phyloP scores from a whole-genome alignment of 2,329 filamentous ascomycete species.

The Xylaria arbuscula region DNA sequence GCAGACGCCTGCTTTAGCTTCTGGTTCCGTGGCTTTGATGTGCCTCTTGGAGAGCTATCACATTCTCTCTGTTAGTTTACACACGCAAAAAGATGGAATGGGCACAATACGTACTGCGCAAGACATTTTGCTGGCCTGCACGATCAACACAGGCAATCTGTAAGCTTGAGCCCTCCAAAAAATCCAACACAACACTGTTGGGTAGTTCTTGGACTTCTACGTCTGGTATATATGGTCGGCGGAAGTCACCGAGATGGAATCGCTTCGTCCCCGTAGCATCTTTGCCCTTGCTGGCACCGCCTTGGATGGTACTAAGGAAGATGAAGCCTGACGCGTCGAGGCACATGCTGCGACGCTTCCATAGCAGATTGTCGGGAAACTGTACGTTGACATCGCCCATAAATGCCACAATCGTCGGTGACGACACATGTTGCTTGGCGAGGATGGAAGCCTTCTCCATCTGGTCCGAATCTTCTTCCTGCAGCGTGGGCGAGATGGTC shows the following conservation, averaged over 20 bases:
- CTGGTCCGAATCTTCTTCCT: constrained; percentile 60
- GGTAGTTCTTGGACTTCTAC: constrained; percentile 93
- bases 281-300: constrained; percentile 65
- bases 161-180: constrained; percentile 69
- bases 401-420: constrained; percentile 67
- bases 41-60: constrained; percentile 57
- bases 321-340: constrained; percentile 87
- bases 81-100: neutral
- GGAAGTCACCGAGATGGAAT: constrained; percentile 89
- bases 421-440: constrained; percentile 42
- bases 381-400: constrained; percentile 96
- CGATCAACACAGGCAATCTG: constrained; percentile 74
- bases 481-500: constrained; percentile 62
- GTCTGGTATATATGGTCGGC: constrained; percentile 82
- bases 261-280: constrained; percentile 71
- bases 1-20: constrained; percentile 43
- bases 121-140: constrained; percentile 64
- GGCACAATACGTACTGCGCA: constrained; percentile 60
- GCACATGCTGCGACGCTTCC: constrained; percentile 92
- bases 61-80: constrained; percentile 44
- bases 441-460: constrained; percentile 45
- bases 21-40: constrained; percentile 52
- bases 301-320: constrained; percentile 77
- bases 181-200: constrained; percentile 77
- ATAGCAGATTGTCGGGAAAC: constrained; percentile 93